Evolutionary conservation across 371 early-diverging fungal genomes (phyloP).

Genomic region (Actinomortierella ambigua): DNA sequence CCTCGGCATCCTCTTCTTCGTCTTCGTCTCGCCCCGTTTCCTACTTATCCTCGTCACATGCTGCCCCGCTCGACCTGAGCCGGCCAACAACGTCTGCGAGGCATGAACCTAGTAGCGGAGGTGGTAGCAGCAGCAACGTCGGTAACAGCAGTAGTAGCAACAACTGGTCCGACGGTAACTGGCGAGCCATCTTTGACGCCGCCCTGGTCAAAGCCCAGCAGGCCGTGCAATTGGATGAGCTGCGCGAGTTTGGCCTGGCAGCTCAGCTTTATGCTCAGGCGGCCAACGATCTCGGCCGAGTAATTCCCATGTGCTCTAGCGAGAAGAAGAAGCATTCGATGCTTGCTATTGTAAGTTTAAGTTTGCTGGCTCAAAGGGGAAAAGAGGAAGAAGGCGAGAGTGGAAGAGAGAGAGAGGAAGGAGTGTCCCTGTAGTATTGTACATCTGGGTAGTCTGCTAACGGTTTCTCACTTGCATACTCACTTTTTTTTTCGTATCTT

Average conservation of each 20-base stretch:
- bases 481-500: no score
- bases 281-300: slow-evolving; percentile 43
- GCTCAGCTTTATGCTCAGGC: slow-evolving; percentile 46
- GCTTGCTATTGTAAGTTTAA: slow-evolving; percentile 45
- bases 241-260: slow-evolving; percentile 35
- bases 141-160: neutral
- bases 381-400: no score
- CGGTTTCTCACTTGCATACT: no score
- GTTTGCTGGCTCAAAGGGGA: no score
- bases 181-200: slow-evolving; percentile 45
- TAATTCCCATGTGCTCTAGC: slow-evolving; percentile 45
- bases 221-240: slow-evolving; percentile 45
- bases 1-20: slow-evolving; percentile 14
- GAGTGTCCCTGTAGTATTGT: no score
- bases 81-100: slow-evolving; percentile 10
- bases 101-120: slow-evolving; percentile 4
- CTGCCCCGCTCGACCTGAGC: slow-evolving; percentile 16
- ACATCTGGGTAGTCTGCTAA: no score
- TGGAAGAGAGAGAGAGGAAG: no score
- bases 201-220: slow-evolving; percentile 46
- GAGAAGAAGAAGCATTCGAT: slow-evolving; percentile 48
- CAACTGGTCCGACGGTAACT: slow-evolving; percentile 18
- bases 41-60: slow-evolving; percentile 24
- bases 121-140: neutral
- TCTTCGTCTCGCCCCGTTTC: slow-evolving; percentile 30